Evolutionary conservation across 2,329 filamentous ascomycete species (phyloP).

Genomic region (Epichloe baconii): DNA sequence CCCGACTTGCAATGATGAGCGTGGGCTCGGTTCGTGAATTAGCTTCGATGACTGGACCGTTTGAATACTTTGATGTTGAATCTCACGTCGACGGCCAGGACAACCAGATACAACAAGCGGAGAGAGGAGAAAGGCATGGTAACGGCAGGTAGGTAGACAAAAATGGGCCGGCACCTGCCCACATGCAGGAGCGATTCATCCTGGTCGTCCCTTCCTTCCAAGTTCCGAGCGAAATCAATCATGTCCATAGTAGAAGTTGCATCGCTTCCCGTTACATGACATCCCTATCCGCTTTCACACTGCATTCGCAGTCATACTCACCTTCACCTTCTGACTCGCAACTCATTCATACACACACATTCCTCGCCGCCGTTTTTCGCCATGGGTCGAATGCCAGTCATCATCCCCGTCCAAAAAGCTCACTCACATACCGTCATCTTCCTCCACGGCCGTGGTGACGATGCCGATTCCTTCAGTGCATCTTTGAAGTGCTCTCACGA

Average conservation of each 20-base stretch:
- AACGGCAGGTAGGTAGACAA: background rate
- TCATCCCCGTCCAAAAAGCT: background rate
- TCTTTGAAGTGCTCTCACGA: slow-evolving; percentile 19
- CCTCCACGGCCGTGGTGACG: slow-evolving; percentile 32
- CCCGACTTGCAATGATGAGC: background rate
- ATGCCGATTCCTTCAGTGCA: slow-evolving; percentile 18
- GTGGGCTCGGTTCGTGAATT: background rate
- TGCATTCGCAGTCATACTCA: background rate
- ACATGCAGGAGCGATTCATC: background rate
- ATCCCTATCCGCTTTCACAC: background rate
- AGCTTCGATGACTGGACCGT: background rate
- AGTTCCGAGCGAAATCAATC: too few relatives aligned
- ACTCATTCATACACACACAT: background rate
- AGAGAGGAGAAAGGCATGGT: background rate
- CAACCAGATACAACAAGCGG: background rate
- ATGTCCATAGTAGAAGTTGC: too few relatives aligned
- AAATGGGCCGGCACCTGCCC: background rate
- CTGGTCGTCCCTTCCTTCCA: background rate
- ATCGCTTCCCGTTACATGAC: too few relatives aligned
- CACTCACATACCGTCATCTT: slow-evolving; percentile 32
- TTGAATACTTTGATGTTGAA: background rate
- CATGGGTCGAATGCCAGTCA: background rate
- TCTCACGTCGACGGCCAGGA: background rate
- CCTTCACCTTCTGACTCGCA: background rate
- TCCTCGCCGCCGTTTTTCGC: background rate